A percentile compares a stretch with the other conserved stretches of the same genome.
phyloP scores from a whole-genome alignment of 176 grass and related monocot genomes.

The Oryza coarctata region DNA sequence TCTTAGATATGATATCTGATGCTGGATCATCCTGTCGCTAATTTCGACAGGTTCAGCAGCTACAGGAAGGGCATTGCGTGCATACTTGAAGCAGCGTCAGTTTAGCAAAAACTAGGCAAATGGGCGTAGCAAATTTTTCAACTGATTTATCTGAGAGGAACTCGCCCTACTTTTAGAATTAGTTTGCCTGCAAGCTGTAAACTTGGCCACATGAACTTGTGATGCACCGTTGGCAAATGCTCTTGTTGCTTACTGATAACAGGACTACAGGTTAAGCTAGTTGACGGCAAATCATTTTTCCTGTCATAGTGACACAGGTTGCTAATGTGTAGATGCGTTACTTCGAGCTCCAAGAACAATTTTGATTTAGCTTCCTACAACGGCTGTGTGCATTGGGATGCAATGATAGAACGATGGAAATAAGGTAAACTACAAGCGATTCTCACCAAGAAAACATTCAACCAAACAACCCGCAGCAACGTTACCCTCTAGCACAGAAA shows the following conservation, averaged over 20 bases:
- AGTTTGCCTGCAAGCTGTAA: background rate
- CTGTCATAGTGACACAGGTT: background rate
- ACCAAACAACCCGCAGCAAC: background rate
- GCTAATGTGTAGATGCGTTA: background rate
- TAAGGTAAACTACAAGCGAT: background rate
- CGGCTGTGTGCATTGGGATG: background rate
- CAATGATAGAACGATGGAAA: background rate
- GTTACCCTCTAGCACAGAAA: conserved; percentile 22
- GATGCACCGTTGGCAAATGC: background rate
- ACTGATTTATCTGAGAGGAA: background rate
- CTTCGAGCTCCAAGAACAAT: background rate
- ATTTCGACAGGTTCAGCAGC: background rate
- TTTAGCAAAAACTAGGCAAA: background rate
- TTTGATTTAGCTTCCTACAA: background rate
- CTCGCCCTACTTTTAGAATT: background rate
- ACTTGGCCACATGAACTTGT: conserved; percentile 5
- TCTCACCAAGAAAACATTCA: background rate
- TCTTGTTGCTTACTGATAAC: background rate
- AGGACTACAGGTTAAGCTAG: background rate
- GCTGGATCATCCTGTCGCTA: background rate
- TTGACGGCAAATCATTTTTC: background rate
- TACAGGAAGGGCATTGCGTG: background rate
- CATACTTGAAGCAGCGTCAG: background rate
- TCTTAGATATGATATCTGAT: background rate
- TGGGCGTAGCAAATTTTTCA: background rate